Conservation (phyloP, 305 asterid species). For the Fraxinus velutina region DNA sequence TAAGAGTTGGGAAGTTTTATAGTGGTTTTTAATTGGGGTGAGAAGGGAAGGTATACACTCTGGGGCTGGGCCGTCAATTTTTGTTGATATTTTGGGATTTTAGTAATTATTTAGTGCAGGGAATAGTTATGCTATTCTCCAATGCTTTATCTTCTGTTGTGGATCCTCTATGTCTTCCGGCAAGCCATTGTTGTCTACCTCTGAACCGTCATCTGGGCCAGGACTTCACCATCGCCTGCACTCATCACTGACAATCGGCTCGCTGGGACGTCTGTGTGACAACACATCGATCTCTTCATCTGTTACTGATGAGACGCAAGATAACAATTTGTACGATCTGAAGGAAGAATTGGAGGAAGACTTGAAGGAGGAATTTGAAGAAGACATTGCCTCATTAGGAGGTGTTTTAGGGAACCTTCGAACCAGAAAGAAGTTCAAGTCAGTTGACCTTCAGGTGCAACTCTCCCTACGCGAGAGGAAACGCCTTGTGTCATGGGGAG, state of each 20-base stretch:
- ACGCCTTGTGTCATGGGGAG: constrained; percentile 81
- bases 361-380: constrained; percentile 32
- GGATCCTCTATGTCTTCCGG: constrained; percentile 68
- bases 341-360: background rate
- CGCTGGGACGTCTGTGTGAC: constrained; percentile 30
- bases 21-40: constrained; percentile 12
- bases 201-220: constrained; percentile 42
- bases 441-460: constrained; percentile 46
- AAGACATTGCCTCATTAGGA: constrained; percentile 21
- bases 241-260: constrained; percentile 38
- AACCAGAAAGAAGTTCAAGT: constrained; percentile 36
- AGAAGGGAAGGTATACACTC: constrained; percentile 13
- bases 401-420: constrained; percentile 29
- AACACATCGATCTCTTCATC: constrained; percentile 36
- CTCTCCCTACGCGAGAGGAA: constrained; percentile 52
- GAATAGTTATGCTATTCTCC: constrained; percentile 32
- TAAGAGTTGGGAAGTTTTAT: constrained; percentile 21
- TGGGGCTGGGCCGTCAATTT: constrained; percentile 29
- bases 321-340: constrained; percentile 26
- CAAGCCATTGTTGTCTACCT: constrained; percentile 57
- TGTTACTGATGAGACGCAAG: constrained; percentile 26
- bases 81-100: constrained; percentile 25
- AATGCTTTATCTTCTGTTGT: constrained; percentile 40
- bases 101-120: constrained; percentile 24
- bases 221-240: constrained; percentile 31